A percentile compares a stretch with the other conserved stretches of the same genome.
Evolutionary conservation across 1,139 yeast genomes (phyloP).

Genomic region (Zygoascus sp.): DNA sequence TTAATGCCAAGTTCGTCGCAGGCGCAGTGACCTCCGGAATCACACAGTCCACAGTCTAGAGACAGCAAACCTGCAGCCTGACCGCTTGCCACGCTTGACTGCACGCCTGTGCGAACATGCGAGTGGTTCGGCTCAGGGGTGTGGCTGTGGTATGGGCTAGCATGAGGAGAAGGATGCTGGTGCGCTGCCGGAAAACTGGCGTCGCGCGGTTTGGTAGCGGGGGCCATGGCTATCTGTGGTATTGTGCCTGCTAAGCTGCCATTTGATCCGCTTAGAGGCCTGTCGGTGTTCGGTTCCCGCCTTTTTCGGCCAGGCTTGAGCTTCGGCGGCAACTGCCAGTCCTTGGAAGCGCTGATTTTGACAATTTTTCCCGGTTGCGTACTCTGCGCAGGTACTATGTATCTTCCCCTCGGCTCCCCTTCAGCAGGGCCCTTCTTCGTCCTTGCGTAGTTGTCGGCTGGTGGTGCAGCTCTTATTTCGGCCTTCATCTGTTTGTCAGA

Average conservation of each 20-base stretch:
- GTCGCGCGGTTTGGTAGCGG: no score
- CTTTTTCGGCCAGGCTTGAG: constrained; percentile 91
- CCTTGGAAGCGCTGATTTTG: constrained; percentile 52
- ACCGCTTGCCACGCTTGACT: background rate
- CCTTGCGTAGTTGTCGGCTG: background rate
- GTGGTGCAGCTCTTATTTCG: background rate
- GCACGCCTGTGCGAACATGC: no score
- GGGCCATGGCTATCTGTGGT: no score
- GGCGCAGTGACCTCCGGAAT: constrained; percentile 31
- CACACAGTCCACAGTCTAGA: constrained; percentile 32
- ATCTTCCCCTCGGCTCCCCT: background rate
- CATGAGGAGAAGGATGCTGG: background rate
- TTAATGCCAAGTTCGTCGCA: constrained; percentile 33
- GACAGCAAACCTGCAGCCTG: background rate
- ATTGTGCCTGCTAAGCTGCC: background rate
- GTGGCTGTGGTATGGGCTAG: no score
- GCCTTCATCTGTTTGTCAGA: background rate
- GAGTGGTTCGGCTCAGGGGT: background rate
- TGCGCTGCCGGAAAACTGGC: no score
- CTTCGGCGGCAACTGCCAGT: constrained; percentile 86
- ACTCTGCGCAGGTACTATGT: background rate
- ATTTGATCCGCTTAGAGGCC: background rate
- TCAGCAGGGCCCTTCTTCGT: background rate
- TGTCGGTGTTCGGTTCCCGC: constrained; percentile 37
- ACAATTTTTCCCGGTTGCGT: constrained; percentile 35